Evolutionary conservation across 2,329 filamentous ascomycete species (phyloP).

Genomic region (Phoma sp.): DNA sequence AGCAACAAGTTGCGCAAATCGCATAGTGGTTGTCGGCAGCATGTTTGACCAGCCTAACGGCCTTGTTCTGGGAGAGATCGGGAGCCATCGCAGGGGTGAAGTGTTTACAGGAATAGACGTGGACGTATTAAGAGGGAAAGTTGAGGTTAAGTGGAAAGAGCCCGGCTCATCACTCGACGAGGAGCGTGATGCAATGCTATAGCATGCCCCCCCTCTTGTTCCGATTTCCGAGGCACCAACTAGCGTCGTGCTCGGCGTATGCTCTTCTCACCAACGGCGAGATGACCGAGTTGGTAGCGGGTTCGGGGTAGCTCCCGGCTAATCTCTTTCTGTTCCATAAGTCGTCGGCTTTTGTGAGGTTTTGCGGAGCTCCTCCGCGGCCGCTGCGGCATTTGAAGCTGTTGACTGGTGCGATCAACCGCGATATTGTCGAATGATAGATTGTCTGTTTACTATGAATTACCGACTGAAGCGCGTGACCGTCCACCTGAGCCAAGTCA

Average conservation of each 20-base stretch:
- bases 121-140: neutral
- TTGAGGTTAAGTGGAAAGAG: constrained; percentile 6
- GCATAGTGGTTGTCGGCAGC: constrained; percentile 64
- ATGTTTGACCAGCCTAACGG: constrained; percentile 60
- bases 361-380: constrained; percentile 16
- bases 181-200: constrained; percentile 30
- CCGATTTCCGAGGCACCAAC: constrained; percentile 14
- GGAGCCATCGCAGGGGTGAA: constrained; percentile 58
- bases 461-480: constrained; percentile 5
- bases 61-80: constrained; percentile 55
- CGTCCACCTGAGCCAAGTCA: neutral
- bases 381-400: constrained; percentile 14
- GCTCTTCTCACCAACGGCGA: constrained; percentile 12
- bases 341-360: constrained; percentile 9
- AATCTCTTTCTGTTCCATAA: constrained; percentile 4
- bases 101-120: neutral
- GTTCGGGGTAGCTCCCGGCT: constrained; percentile 25
- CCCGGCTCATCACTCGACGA: constrained; percentile 48
- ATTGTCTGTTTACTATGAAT: neutral
- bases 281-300: constrained; percentile 19
- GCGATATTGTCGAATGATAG: neutral
- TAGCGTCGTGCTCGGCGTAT: constrained; percentile 18
- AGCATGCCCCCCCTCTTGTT: constrained; percentile 13
- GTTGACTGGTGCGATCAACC: neutral
- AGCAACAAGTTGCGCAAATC: constrained; percentile 67